Evolutionary conservation across 495 filamentous ascomycete genomes (phyloP), one percentile per base, ranked within the genome.

Genomic region (Penicillium crystallinum): DNA sequence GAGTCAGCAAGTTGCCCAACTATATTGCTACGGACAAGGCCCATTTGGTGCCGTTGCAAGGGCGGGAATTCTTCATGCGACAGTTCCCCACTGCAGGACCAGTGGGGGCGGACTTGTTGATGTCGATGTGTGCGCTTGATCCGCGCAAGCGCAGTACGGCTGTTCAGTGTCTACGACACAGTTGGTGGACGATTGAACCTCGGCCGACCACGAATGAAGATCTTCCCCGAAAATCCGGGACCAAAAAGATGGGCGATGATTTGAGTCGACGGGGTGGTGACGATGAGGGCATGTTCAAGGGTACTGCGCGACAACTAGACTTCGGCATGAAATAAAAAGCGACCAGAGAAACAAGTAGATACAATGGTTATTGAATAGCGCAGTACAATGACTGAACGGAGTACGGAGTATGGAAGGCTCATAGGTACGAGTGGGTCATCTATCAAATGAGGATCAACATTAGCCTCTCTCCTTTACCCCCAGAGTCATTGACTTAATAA

Each of bases 281-380:
- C 41, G 84, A 89, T 17, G 81, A 85, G 21, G 77, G 80, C 11
- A 70, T 80, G 60, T 73, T 77, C 68, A 67, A 81, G 56, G 89
- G 87, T 61, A 88, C 96, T 22, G 90, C 95, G 29, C 80, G 91
- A 56, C 93, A 87, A 66, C 67, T 98, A 59, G 87, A 97, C 68
- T 98, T 97, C 46, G 56, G 81, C 4, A 68, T 72, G 61, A 82
- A 76, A 69, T 82, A 73, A 71, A 52, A 50, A 45, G 1, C 34
- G 0, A 25, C 4, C 18, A 46, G n/a, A 22, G 21, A n/a, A 34
- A 47, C 19, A 8, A 22, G 22, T 23, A 25, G 11, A 12, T 3
- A 29, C 18, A n/a, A 29, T 35, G 22, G 22, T 9, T 5, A 2
- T 17, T 38, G 36, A 39, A n/a, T n/a, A n/a, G n/a, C n/a, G n/a